Evolutionary conservation across 371 early-diverging fungal genomes (phyloP).

Genomic region (Mortierella sp.): DNA sequence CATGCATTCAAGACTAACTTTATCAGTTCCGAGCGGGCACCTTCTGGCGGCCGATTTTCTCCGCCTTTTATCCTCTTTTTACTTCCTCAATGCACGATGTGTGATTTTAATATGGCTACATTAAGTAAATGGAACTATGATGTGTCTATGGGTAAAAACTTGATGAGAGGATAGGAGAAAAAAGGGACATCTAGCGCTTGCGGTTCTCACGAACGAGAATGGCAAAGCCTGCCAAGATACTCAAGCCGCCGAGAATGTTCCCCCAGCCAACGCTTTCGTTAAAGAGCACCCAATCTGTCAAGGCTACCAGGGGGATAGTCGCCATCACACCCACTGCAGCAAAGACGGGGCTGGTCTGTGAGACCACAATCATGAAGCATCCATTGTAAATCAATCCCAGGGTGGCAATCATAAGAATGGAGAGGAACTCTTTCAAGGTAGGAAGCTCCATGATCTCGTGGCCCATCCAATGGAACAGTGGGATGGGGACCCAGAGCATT

Average conservation of each 20-base stretch:
- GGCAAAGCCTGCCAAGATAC: constrained; percentile 58
- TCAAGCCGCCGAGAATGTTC: constrained; percentile 52
- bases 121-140: neutral
- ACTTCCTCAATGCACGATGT: neutral
- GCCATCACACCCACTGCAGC: constrained; percentile 89
- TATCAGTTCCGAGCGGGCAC: neutral
- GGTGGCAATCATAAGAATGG: constrained; percentile 74
- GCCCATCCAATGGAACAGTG: constrained; percentile 72
- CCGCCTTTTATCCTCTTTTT: neutral
- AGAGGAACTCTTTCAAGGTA: constrained; percentile 62
- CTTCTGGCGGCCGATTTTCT: neutral
- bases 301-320: constrained; percentile 83
- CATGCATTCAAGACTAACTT: neutral
- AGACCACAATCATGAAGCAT: constrained; percentile 84
- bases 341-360: constrained; percentile 84
- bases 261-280: constrained; percentile 41
- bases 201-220: constrained; percentile 56
- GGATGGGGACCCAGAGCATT: constrained; percentile 84
- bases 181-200: constrained; percentile 12
- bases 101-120: neutral
- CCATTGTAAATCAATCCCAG: constrained; percentile 86
- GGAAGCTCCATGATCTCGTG: constrained; percentile 81
- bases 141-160: neutral
- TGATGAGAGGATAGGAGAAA: neutral
- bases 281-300: constrained; percentile 60